These are phyloP conservation scores for Schwanniomyces yamadae DNA, from an alignment of 805 yeast genomes.

Conservation along the genomic window DNA sequence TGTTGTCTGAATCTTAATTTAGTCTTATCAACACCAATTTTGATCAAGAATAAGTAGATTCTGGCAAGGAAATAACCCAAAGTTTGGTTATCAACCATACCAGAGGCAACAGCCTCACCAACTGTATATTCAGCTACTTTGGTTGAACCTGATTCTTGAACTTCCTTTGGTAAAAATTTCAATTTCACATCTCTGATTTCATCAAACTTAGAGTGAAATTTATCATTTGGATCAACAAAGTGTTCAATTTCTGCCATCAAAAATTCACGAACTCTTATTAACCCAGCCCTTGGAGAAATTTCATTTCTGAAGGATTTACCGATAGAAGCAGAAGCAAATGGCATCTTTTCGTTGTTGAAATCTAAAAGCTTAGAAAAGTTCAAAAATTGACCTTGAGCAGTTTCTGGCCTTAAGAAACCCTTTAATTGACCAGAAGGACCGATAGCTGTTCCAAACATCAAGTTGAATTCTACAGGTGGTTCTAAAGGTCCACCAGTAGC, in stretches of 20 bases:
- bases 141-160: conserved; percentile 85
- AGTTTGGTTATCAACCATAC: conserved; percentile 94
- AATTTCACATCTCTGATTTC: conserved; percentile 73
- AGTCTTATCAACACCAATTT: conserved; percentile 84
- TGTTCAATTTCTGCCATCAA: conserved; percentile 99
- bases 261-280: conserved; percentile 96
- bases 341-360: conserved; percentile 94
- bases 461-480: conserved; percentile 91
- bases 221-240: conserved; percentile 90
- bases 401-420: conserved; percentile 97
- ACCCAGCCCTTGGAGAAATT: conserved; percentile 97
- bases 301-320: conserved; percentile 99
- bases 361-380: conserved; percentile 93
- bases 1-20: conserved; percentile 97
- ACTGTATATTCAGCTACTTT: conserved; percentile 61
- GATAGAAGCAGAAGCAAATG: conserved; percentile 98
- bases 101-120: conserved; percentile 86
- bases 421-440: conserved; percentile 97
- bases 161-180: conserved; percentile 78
- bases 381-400: conserved; percentile 99
- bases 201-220: conserved; percentile 75
- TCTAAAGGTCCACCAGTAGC: conserved; percentile 82
- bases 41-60: conserved; percentile 77
- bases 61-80: conserved; percentile 96
- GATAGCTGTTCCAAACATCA: conserved; percentile 98